Percentiles rank a stretch among this genome's conserved stretches.
phyloP scores from a whole-genome alignment of 2,329 filamentous ascomycete genomes.

The Cladosporium colombiae region DNA sequence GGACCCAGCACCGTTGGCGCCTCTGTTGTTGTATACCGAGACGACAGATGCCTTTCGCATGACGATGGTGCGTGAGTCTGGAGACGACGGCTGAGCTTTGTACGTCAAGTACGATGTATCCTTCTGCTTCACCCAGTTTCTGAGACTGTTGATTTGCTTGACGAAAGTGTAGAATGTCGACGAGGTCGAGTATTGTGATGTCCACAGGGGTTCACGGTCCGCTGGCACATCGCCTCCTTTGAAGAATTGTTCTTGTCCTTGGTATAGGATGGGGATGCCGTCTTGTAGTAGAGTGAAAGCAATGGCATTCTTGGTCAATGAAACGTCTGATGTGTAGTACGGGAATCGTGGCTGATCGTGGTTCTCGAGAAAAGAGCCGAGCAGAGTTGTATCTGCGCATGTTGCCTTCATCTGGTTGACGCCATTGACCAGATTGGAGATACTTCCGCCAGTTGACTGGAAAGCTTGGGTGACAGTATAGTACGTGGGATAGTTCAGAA shows the following conservation, averaged over 20 bases:
- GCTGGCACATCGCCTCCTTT: slow-evolving; percentile 20
- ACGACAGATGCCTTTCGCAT: slow-evolving; percentile 51
- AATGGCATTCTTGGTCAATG: slow-evolving; percentile 23
- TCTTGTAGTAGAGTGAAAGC: slow-evolving; percentile 24
- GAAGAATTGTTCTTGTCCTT: slow-evolving; percentile 28
- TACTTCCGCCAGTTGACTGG: slow-evolving; percentile 29
- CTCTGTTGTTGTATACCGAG: slow-evolving; percentile 37
- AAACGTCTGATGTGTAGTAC: slow-evolving; percentile 21
- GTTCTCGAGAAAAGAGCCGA: slow-evolving; percentile 27
- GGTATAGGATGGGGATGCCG: slow-evolving; percentile 29
- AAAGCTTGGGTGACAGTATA: slow-evolving; percentile 41
- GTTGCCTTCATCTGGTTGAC: slow-evolving; percentile 10
- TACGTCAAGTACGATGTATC: slow-evolving; percentile 43
- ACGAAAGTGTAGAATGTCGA: slow-evolving; percentile 20
- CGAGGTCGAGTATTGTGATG: slow-evolving; percentile 19
- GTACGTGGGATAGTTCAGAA: slow-evolving; percentile 39
- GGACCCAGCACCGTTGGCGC: slow-evolving; percentile 26
- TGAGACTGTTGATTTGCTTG: slow-evolving; percentile 16
- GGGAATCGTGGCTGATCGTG: slow-evolving; percentile 26
- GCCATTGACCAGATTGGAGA: slow-evolving; percentile 10
- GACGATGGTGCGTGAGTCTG: slow-evolving; percentile 46
- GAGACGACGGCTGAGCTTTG: slow-evolving; percentile 43
- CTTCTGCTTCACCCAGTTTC: slow-evolving; percentile 43
- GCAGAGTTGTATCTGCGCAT: slow-evolving; percentile 21
- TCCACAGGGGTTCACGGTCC: slow-evolving; percentile 24